These are phyloP conservation scores for Neoboletus brunneissimus DNA, from an alignment of 768 basidiomycete genomes.

Conservation along the genomic window DNA sequence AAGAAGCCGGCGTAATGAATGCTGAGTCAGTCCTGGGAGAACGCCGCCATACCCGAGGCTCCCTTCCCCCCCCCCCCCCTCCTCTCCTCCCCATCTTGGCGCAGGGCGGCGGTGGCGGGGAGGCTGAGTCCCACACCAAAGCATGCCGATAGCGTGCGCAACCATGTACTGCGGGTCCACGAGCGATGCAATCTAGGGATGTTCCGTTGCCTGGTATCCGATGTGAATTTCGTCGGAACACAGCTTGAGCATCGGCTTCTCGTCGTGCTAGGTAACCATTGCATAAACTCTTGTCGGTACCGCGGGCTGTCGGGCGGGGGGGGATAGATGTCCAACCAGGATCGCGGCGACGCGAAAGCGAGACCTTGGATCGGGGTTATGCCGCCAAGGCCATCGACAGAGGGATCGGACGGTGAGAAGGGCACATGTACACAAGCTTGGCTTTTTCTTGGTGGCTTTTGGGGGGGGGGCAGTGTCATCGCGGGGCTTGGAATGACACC, in stretches of 20 bases:
- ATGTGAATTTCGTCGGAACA: neutral
- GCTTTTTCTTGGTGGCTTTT: neutral
- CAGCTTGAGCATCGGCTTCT: neutral
- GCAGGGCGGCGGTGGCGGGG: neutral
- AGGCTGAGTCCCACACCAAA: neutral
- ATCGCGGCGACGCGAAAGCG: neutral
- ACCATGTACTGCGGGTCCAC: neutral
- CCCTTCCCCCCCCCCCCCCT: too few relatives aligned
- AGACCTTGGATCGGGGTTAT: neutral
- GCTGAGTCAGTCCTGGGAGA: neutral
- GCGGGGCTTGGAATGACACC: neutral
- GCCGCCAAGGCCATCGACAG: neutral
- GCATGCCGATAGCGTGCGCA: neutral
- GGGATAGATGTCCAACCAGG: neutral
- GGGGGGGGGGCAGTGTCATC: slow-evolving; percentile 1
- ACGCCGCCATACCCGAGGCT: too few relatives aligned
- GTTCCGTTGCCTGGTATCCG: neutral
- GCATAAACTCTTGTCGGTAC: neutral
- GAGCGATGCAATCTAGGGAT: neutral
- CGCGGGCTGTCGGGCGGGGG: neutral
- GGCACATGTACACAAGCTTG: neutral
- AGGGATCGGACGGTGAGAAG: neutral
- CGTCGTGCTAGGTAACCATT: neutral
- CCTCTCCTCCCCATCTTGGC: too few relatives aligned
- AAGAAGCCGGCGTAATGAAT: neutral